A percentile compares a stretch with the other conserved stretches of the same genome.
Conservation (phyloP, 1,284 basidiomycete genomes). For the Moniliophthora roreri region DNA sequence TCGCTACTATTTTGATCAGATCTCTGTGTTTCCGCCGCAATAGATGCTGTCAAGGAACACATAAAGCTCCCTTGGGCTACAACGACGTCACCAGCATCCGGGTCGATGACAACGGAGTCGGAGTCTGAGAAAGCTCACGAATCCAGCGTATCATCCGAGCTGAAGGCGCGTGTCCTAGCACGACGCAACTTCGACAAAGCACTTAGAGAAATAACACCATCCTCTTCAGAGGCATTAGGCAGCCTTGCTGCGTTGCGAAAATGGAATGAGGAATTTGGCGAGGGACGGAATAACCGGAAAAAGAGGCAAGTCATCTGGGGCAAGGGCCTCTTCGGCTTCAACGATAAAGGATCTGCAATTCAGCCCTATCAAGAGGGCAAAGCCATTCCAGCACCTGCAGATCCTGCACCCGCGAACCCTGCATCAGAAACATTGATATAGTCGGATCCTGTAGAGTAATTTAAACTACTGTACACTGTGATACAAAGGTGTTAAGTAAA, state of each 20-base stretch:
- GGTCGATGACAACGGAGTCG: constrained; percentile 10
- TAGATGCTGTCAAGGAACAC: constrained; percentile 85
- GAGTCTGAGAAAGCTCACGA: not conserved
- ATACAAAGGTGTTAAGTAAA: constrained; percentile 4
- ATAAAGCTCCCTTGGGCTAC: constrained; percentile 74
- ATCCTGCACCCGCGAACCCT: constrained; percentile 11
- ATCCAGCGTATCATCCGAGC: not conserved
- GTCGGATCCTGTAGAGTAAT: too few relatives aligned
- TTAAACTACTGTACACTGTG: too few relatives aligned
- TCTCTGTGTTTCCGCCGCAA: constrained; percentile 84
- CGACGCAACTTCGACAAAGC: constrained; percentile 78
- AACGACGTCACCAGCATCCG: constrained; percentile 10
- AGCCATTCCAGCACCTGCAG: constrained; percentile 28
- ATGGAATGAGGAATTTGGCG: constrained; percentile 93
- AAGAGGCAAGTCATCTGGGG: constrained; percentile 67
- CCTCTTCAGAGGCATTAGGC: constrained; percentile 79
- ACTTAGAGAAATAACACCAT: constrained; percentile 84
- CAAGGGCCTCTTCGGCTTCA: constrained; percentile 73
- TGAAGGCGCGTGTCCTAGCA: constrained; percentile 44
- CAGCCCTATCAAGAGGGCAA: constrained; percentile 40
- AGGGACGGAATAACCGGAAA: constrained; percentile 63
- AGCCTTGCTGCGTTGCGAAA: constrained; percentile 80
- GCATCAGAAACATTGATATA: not conserved
- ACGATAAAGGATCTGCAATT: constrained; percentile 35
- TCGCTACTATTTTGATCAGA: constrained; percentile 46